Evolutionary conservation across 345 rosid genomes (phyloP), one percentile per base, ranked within the genome.

Genomic region (Brassica nigra): DNA sequence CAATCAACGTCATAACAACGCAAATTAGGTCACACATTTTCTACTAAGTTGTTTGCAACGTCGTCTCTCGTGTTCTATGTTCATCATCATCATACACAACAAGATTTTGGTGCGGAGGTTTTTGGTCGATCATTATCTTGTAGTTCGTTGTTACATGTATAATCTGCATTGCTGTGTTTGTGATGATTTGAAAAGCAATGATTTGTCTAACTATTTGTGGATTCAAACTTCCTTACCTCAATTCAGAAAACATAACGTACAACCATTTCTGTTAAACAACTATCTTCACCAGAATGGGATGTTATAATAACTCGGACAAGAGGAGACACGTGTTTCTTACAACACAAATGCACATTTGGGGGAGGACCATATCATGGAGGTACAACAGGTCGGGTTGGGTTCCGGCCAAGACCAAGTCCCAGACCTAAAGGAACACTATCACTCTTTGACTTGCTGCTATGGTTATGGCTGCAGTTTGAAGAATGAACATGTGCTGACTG

Each of bases 361-460:
- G 67, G 28, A 65, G 3, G 69, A 20, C 71, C 61, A 18, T 47
- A 77, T 86, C 86, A 88, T 12, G 83, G 81, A 74, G 91, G 80
- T 49, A 69, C 74, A 66, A 74, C 80, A 10, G 90, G 81, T 55
- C 90, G 88, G 11, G 66, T 74, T n/a, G 81, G 58, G 66, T 78
- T 86, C 68, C 93, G 86, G 18, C 94, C 95, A 59, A 88, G 89
- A 78, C 94, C 98, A 36, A 86, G 87, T 75, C 98, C 94, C 84
- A 91, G 75, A 7, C 98, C 97, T 80, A 85, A 28, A 0, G 97
- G 98, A 29, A 74, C 71, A 2, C 74, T 76, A 33, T 90, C 96
- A 2, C 78, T 75, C 82, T 85, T 89, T 7, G 84, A 37, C 79
- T 81, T 83, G 59, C 74, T 62, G 84, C 86, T 86, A 64, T 83